Evolutionary conservation across 768 basidiomycete genomes (phyloP).

Genomic region (Sutorius australiensis): DNA sequence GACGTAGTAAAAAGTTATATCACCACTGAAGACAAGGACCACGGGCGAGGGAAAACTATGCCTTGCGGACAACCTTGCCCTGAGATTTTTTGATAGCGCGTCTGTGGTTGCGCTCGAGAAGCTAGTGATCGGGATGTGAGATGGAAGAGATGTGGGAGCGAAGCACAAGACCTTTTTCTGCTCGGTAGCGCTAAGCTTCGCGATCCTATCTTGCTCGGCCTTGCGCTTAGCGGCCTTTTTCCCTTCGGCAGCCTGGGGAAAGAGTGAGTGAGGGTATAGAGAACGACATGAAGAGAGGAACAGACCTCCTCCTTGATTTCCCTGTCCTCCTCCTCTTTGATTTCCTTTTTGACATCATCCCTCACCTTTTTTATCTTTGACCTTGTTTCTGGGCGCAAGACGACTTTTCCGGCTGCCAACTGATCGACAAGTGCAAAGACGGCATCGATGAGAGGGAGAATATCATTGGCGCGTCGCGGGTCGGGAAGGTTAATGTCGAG

Average conservation of each 20-base stretch:
- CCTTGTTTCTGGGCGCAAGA: conserved; percentile 78
- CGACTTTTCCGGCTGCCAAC: conserved; percentile 43
- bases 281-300: not conserved
- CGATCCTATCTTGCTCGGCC: conserved; percentile 68
- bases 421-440: conserved; percentile 75
- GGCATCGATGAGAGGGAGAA: conserved; percentile 55
- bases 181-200: conserved; percentile 71
- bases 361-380: conserved; percentile 70
- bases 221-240: conserved; percentile 70
- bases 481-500: conserved; percentile 61
- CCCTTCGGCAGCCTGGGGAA: conserved; percentile 51
- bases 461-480: conserved; percentile 43
- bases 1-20: not conserved
- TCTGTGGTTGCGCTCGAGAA: conserved; percentile 75
- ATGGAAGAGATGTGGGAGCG: not conserved
- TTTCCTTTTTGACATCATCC: conserved; percentile 63
- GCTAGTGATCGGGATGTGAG: conserved; percentile 32
- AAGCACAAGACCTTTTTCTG: conserved; percentile 65
- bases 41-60: conserved; percentile 4
- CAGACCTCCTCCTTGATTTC: conserved; percentile 70
- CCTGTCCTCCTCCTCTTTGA: conserved; percentile 63
- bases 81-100: conserved; percentile 67
- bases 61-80: conserved; percentile 47
- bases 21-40: not conserved
- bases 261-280: not conserved